Evolutionary conservation across 2,329 filamentous ascomycete species (phyloP), one percentile per base, ranked within the genome.

Genomic region (Colletotrichum sp.): DNA sequence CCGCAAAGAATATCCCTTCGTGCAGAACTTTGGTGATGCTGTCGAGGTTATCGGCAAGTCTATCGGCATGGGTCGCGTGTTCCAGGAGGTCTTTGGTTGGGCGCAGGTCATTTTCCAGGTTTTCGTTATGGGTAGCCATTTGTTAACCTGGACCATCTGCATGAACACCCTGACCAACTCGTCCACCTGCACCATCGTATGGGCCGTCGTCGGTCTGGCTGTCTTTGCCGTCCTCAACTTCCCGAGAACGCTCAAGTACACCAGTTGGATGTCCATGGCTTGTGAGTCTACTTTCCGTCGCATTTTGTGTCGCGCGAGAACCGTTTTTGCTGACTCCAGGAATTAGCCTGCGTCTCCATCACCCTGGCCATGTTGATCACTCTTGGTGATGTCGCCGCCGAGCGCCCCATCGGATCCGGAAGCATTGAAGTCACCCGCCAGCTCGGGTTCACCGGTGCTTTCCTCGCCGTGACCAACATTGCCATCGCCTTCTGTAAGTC

Each of bases 91-190:
- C 52, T 87, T 93, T 72, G 92, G 91, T 13, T 85, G 88, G 77
- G 90, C 88, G 2, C 91, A 93, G 81, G 86, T 90, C 25, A 84
- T 93, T 55, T 92, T 94, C 81, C 87, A 94, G 65, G 84, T 94
- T 34, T 94, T 94, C 81, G 89, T 94, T 81, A 93, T 93, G 89
- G 92, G 89, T 6, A 92, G 91, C 73, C 93, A 95, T 80, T 84
- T 95, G n/a, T 85, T 94, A 69, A 93, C 92, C 1, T 94, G 93
- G 84, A 90, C 88, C 36, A 92, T 94, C 77, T 92, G 92, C 80
- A 86, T 94, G 83, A 94, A 94, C 81, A 91, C 89, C 3, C 85
- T 94, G 64, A 92, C 92, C 2, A 82, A 87, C 49, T 89, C 92
- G 79, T 89, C 88, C 0, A 88, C 89, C 1, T 95, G 93, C 83